Evolutionary conservation across 768 basidiomycete genomes (phyloP).

Genomic region (Artomyces pyxidatus): DNA sequence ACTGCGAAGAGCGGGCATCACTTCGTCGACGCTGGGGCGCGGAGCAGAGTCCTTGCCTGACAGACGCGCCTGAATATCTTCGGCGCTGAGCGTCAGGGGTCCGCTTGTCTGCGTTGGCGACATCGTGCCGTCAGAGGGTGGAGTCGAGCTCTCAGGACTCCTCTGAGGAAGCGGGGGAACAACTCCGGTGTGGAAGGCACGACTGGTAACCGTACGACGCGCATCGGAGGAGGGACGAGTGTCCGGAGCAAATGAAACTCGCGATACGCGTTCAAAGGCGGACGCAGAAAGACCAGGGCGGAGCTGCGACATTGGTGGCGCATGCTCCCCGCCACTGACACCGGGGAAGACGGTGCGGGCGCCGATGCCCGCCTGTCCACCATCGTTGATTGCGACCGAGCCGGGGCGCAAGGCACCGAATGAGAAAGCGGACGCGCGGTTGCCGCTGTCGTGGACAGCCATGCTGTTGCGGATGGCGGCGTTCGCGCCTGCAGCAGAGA

Average conservation of each 20-base stretch:
- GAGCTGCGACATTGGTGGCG: conserved; percentile 33
- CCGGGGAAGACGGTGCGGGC: conserved; percentile 20
- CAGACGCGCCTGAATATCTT: conserved; percentile 54
- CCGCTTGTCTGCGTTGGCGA: conserved; percentile 39
- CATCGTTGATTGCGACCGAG: conserved; percentile 37
- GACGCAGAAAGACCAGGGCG: conserved; percentile 48
- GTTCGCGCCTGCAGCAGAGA: conserved; percentile 59
- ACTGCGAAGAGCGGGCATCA: conserved; percentile 65
- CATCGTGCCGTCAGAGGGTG: conserved; percentile 19
- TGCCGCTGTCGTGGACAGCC: conserved; percentile 36
- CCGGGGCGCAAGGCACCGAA: conserved; percentile 46
- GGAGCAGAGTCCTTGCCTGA: conserved; percentile 26
- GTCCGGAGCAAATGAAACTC: conserved; percentile 66
- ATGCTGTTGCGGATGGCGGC: conserved; percentile 69
- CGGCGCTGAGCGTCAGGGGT: conserved; percentile 38
- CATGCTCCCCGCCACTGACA: conserved; percentile 14
- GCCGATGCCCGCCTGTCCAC: conserved; percentile 36
- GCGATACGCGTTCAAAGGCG: conserved; percentile 36
- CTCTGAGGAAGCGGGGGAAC: conserved; percentile 35
- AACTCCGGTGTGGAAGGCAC: conserved; percentile 32
- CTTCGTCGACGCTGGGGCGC: conserved; percentile 41
- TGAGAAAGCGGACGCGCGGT: conserved; percentile 39
- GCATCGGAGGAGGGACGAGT: conserved; percentile 39
- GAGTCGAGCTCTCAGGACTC: conserved; percentile 11
- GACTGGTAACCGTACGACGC: conserved; percentile 34